Base-by-base conservation (phyloP, 192 early-diverging fungal genomes). In the Dispira simplex region DNA sequence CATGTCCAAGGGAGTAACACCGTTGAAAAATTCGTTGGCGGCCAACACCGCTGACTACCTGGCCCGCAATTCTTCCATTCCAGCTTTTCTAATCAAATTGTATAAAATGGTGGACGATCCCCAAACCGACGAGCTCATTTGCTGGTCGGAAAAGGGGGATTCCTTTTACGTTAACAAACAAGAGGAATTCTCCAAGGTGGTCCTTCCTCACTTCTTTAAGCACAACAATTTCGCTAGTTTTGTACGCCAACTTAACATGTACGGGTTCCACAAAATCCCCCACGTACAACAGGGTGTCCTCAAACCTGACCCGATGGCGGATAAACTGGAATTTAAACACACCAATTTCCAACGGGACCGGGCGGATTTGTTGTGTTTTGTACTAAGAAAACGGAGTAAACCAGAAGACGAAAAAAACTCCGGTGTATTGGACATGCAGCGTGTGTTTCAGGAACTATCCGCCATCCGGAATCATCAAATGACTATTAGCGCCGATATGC, bases 211-310 rank as follows among this genome's bases (percentile, higher is more conserved):
- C 18, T 89, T 87, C 66, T 95, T 93, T 70, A 95, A 95, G 72
- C 92, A 95, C 79, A 87, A 84, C 73, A 94, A 92, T 46, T 93
- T 93, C 70, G 78, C 88, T 21, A 85, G 82, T 28, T 95, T 93
- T 81, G 91, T 93, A 0, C 83, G 91, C 26, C 92, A 95, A 67
- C 77, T 94, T 12, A 95, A 95, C 69, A 86, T 93, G 87, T 95
- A 99, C 67, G 96, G 90, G 14, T 99, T 99, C 66, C 93, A 93
- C 74, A 98, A 98, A 63, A 83, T 96, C 14, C 93, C 91, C n/a
- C 90, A 95, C 69, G 68, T 94, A 14, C 88, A 91, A 63, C 88
- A 92, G 55, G 95, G 95, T 32, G 89, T 90, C 2, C 76, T 97
- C 43, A 77, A 83, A 6, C 72, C 87, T 6, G 88, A 90, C 20